These are phyloP conservation scores for Agastache rugosa DNA, from an alignment of 257 asterid genomes.

Conservation along the genomic window DNA sequence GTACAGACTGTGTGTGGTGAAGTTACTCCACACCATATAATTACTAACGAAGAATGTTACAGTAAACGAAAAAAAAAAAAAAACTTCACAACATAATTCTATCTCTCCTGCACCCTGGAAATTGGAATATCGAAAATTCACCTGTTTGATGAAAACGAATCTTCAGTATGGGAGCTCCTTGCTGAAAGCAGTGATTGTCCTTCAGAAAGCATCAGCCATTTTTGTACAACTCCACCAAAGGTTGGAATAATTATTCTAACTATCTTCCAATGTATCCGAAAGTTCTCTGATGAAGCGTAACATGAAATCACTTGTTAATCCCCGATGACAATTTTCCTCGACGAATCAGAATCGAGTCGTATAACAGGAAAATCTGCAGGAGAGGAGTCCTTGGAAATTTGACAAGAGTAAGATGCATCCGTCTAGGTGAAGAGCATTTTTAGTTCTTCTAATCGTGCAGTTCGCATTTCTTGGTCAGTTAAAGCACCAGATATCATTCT, in stretches of 20 bases:
- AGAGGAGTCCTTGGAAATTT: conserved; percentile 5
- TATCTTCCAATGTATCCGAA: not conserved
- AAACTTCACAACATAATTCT: not conserved
- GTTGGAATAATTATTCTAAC: not conserved
- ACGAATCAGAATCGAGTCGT: not conserved
- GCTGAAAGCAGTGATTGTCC: not conserved
- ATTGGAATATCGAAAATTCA: not conserved
- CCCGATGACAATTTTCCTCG: not conserved
- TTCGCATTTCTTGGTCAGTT: conserved; percentile 94
- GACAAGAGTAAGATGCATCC: conserved; percentile 3
- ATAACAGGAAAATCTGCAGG: not conserved
- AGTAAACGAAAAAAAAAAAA: conserved; percentile 14
- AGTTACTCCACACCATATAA: conserved; percentile 15
- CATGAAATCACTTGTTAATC: not conserved
- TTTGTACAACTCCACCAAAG: not conserved
- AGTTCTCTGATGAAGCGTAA: not conserved
- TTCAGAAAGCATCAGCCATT: not conserved
- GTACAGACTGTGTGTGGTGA: not conserved
- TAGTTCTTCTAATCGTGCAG: conserved; percentile 90
- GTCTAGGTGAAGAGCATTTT: conserved; percentile 88
- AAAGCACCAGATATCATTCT: conserved; percentile 93
- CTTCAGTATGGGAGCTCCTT: not conserved
- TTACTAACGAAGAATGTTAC: conserved; percentile 27
- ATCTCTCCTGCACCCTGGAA: conserved; percentile 8
- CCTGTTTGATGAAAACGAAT: not conserved